Base-by-base conservation (phyloP, 768 basidiomycete genomes). In the Pleurotus citrinopileatus region DNA sequence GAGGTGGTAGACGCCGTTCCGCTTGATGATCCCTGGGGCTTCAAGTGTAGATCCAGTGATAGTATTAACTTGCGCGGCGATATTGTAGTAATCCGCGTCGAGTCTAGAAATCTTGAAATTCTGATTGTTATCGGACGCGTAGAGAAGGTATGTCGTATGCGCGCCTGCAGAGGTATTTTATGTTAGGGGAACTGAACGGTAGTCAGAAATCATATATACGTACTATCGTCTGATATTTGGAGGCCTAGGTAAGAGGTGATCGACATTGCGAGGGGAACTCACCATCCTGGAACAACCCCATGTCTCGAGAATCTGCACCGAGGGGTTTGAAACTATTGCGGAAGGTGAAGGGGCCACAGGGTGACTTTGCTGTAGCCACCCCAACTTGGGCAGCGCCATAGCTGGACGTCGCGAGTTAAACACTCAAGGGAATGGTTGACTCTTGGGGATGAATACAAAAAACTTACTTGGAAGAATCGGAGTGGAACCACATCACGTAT, bases 401-500 rank as follows among this genome's bases (percentile, higher is more conserved):
- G 65, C 83, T 85, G 48, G 10, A 36, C 3, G 47, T 26, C 2
- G 59, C 15, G 37, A 28, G 28, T 28, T n/a, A 26, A 26, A 22
- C 36, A 23, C 5, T 32, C 27, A 43, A 32, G 3, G 44, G 42
- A 25, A n/a, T 25, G 29, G 23, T 45, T 45, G 23, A 32, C 17
- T 7, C 12, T 36, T 23, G n/a, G 23, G 19, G 27, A 40, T 20
- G n/a, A 2, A 19, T 29, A 15, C 8, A 29, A 34, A n/a, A 34
- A n/a, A 9, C 32, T 10, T 57, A 83, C 82, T 82, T 77, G 57
- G 79, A 80, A 20, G 71, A 73, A 59, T 86, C 83, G 7, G 81
- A 82, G 64, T 86, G 83, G 70, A 86, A 86, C 83, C 83, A 86
- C 82, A 86, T 83, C 19, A 84, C 83, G 61, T 83, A 84, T 70